These are phyloP conservation scores for Coemansia sp. DNA, from an alignment of 192 early-diverging fungal genomes.

Conservation along the genomic window DNA sequence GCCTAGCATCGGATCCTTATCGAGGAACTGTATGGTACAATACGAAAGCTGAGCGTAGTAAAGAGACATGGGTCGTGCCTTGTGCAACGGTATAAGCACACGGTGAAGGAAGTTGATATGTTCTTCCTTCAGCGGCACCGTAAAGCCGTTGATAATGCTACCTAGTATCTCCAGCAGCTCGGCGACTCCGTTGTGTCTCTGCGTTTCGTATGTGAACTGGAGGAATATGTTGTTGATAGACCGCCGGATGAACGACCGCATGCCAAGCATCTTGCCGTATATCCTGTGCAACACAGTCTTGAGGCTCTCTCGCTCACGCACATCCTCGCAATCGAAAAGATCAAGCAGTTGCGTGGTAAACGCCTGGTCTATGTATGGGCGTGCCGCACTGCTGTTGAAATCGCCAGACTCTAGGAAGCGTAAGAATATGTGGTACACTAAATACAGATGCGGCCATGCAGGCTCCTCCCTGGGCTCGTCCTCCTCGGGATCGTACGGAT, in stretches of 20 bases:
- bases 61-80: constrained; percentile 87
- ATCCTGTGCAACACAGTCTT: constrained; percentile 98
- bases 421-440: constrained; percentile 98
- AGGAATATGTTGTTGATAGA: constrained; percentile 99
- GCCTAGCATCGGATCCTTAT: constrained; percentile 94
- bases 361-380: constrained; percentile 93
- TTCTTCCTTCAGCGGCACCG: constrained; percentile 97
- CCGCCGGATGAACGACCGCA: constrained; percentile 94
- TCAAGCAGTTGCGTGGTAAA: constrained; percentile 87
- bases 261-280: constrained; percentile 97
- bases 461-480: constrained; percentile 97
- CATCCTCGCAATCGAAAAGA: constrained; percentile 99
- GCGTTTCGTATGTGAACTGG: constrained; percentile 96
- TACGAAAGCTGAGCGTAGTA: constrained; percentile 98
- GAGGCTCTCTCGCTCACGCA: constrained; percentile 95
- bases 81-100: constrained; percentile 95
- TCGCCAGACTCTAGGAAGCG: constrained; percentile 97
- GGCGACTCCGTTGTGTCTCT: constrained; percentile 96
- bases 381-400: constrained; percentile 95
- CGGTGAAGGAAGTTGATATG: constrained; percentile 94
- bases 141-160: constrained; percentile 99
- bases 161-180: constrained; percentile 98
- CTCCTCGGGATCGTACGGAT: constrained; percentile 98
- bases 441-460: constrained; percentile 97
- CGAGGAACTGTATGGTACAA: constrained; percentile 98